A percentile compares a stretch with the other conserved stretches of the same genome.
Conservation (phyloP, 2,329 filamentous ascomycete genomes). For the Calycina marina region DNA sequence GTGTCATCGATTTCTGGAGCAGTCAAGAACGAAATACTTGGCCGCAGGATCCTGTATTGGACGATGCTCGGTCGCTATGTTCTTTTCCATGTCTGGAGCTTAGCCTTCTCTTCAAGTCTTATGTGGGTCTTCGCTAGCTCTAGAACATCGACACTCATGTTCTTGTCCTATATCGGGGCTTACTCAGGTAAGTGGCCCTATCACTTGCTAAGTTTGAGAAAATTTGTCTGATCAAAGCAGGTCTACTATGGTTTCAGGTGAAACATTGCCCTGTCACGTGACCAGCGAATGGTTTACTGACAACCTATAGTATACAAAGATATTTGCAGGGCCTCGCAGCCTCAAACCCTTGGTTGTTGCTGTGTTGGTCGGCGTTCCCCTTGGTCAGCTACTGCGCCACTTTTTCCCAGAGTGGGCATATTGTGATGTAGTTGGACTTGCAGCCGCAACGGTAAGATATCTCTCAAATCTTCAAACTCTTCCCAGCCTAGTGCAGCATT, state of each 20-base stretch:
- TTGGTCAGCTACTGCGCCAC: slow-evolving; percentile 30
- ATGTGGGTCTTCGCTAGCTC: slow-evolving; percentile 36
- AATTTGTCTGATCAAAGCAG: slow-evolving; percentile 3
- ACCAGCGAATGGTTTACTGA: too few species aligned
- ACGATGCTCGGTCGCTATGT: slow-evolving; percentile 29
- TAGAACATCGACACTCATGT: slow-evolving; percentile 30
- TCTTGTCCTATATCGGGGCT: slow-evolving; percentile 23
- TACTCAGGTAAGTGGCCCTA: slow-evolving; percentile 27
- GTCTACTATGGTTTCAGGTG: neutral
- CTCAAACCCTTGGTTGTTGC: slow-evolving; percentile 33
- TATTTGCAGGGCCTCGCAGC: slow-evolving; percentile 34
- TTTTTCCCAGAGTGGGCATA: slow-evolving; percentile 28
- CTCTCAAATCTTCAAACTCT: neutral
- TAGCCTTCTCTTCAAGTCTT: slow-evolving; percentile 26
- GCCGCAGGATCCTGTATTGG: slow-evolving; percentile 22
- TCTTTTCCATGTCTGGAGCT: slow-evolving; percentile 26
- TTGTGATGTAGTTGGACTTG: slow-evolving; percentile 32
- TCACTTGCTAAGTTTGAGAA: slow-evolving; percentile 17
- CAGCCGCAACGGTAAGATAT: slow-evolving; percentile 32
- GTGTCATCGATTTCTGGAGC: slow-evolving; percentile 4
- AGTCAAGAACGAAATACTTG: slow-evolving; percentile 14
- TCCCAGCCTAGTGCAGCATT: slow-evolving; percentile 9
- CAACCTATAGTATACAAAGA: slow-evolving; percentile 30
- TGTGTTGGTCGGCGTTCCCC: slow-evolving; percentile 29
- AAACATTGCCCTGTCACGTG: too few species aligned